A percentile compares a stretch with the other conserved stretches of the same genome.
phyloP scores from a whole-genome alignment of 2,329 filamentous ascomycete species.

The Escovopsis sp. region DNA sequence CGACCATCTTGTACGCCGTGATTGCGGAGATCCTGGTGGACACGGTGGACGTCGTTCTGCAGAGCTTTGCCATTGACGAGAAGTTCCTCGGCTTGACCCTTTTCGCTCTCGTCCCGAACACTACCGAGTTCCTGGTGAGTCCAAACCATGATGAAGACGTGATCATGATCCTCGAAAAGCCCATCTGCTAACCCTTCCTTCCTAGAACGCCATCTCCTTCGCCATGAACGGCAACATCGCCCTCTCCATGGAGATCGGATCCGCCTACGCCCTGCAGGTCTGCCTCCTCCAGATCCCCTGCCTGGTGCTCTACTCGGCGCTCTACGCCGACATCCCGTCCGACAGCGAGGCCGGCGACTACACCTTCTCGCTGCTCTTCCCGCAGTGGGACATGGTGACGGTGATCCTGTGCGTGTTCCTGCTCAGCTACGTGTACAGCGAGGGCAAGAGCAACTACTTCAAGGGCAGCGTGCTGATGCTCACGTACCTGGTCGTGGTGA shows the following conservation, averaged over 20 bases:
- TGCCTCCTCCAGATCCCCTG: constrained; percentile 89
- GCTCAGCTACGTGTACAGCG: constrained; percentile 92
- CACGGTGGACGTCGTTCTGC: constrained; percentile 89
- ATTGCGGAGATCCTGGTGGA: constrained; percentile 95
- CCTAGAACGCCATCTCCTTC: constrained; percentile 89
- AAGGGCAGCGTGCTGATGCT: constrained; percentile 92
- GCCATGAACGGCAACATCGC: constrained; percentile 99
- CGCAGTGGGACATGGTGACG: constrained; percentile 97
- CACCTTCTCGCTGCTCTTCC: constrained; percentile 81
- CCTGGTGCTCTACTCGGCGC: constrained; percentile 76
- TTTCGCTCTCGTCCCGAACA: constrained; percentile 94
- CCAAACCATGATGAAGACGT: background rate
- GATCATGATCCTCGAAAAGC: constrained; percentile 3
- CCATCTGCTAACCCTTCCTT: constrained; percentile 4
- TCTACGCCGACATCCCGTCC: constrained; percentile 37
- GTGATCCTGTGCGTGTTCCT: constrained; percentile 93
- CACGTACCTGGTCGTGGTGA: constrained; percentile 80
- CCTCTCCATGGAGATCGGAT: constrained; percentile 96
- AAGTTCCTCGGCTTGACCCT: constrained; percentile 95
- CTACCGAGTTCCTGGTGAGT: constrained; percentile 85
- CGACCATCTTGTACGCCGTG: constrained; percentile 85
- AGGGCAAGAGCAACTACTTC: constrained; percentile 99
- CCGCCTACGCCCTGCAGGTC: constrained; percentile 90
- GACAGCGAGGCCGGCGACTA: constrained; percentile 33
- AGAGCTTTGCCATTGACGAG: constrained; percentile 82